Conservation (phyloP, 192 early-diverging fungal species). For the Coemansia furcata region DNA sequence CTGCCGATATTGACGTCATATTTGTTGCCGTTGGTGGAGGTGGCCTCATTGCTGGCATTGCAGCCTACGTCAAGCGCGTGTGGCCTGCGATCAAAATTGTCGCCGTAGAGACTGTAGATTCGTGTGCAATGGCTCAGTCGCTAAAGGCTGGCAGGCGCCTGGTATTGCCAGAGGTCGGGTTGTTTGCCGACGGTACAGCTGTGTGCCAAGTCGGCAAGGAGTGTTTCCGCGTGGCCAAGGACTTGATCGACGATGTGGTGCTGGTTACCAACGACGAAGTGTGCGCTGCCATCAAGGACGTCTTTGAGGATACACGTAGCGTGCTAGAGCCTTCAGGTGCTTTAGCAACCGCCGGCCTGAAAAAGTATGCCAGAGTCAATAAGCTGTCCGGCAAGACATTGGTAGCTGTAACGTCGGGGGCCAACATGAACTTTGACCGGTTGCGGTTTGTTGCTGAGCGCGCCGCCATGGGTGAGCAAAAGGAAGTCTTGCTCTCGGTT, state of each 20-base stretch:
- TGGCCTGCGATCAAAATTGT: conserved; percentile 86
- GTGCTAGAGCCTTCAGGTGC: conserved; percentile 97
- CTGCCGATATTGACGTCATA: conserved; percentile 76
- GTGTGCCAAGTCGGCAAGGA: conserved; percentile 90
- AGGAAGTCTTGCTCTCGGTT: conserved; percentile 86
- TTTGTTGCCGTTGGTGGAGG: conserved; percentile 94
- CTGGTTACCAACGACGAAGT: conserved; percentile 94
- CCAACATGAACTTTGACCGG: conserved; percentile 99
- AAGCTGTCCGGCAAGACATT: conserved; percentile 58
- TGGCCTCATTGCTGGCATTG: conserved; percentile 90
- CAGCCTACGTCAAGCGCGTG: conserved; percentile 89
- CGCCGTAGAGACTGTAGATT: conserved; percentile 89
- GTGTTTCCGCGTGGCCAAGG: conserved; percentile 74
- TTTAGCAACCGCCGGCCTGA: conserved; percentile 80
- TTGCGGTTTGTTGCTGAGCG: conserved; percentile 97
- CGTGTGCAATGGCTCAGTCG: conserved; percentile 84
- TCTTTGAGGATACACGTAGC: conserved; percentile 89
- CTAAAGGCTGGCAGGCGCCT: conserved; percentile 66
- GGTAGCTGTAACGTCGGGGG: conserved; percentile 84
- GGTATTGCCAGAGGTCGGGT: conserved; percentile 74
- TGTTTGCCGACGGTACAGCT: conserved; percentile 98
- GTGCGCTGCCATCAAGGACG: conserved; percentile 88
- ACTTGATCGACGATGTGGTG: conserved; percentile 88
- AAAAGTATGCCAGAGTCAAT: conserved; percentile 69
- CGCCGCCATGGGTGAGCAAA: conserved; percentile 89